Percentiles rank a stretch among this genome's conserved stretches.
Conservation (phyloP, 805 yeast species). For the Wickerhamomyces mucosus region DNA sequence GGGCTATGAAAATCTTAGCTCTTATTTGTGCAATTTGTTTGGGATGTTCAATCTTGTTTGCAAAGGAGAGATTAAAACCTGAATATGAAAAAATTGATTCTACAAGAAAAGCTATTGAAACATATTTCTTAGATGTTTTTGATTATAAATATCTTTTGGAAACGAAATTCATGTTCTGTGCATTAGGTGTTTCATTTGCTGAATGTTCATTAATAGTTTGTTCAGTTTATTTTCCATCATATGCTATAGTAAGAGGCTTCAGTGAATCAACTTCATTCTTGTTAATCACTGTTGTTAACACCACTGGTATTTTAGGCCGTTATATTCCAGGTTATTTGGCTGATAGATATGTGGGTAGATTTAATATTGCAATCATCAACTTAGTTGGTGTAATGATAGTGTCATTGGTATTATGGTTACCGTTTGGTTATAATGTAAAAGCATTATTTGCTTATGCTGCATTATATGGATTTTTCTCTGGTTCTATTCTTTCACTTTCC, state of each 20-base stretch:
- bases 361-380: constrained; percentile 39
- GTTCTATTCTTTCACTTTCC: constrained; percentile 43
- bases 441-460: constrained; percentile 34
- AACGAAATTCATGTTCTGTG: constrained; percentile 32
- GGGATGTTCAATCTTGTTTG: constrained; percentile 17
- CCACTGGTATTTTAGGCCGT: constrained; percentile 33
- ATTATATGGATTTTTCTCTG: constrained; percentile 43
- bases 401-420: constrained; percentile 32
- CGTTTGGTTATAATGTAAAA: constrained; percentile 25
- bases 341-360: constrained; percentile 36
- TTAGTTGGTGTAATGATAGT: constrained; percentile 23
- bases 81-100: constrained; percentile 8
- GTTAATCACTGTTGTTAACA: constrained; percentile 35
- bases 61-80: constrained; percentile 24
- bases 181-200: constrained; percentile 33
- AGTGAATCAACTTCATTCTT: constrained; percentile 30
- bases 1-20: constrained; percentile 43
- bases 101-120: constrained; percentile 2
- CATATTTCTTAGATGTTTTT: constrained; percentile 15
- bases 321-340: constrained; percentile 33
- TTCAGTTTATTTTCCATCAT: constrained; percentile 42
- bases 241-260: constrained; percentile 36
- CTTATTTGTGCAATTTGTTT: constrained; percentile 27
- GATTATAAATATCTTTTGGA: constrained; percentile 34
- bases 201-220: constrained; percentile 38